A percentile compares a stretch with the other conserved stretches of the same genome.
These are phyloP conservation scores for Meyerozyma smithsonii DNA, from an alignment of 1,139 yeast species.

Conservation along the genomic window DNA sequence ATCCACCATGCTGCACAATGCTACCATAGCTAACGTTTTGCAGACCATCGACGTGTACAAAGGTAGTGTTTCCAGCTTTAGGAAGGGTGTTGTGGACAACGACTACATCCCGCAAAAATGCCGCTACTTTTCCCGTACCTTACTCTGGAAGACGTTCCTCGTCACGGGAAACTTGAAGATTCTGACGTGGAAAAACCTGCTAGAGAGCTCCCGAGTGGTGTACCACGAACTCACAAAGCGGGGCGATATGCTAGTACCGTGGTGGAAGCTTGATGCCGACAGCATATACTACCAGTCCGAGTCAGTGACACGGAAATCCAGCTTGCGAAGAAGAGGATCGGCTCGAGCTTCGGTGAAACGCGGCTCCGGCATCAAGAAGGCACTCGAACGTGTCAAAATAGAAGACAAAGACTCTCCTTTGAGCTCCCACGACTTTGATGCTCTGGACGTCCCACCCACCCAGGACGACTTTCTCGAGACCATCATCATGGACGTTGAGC, in stretches of 20 bases:
- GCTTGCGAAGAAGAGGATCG: not conserved
- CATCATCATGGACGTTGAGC: constrained; percentile 60
- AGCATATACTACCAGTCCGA: constrained; percentile 22
- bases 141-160: constrained; percentile 37
- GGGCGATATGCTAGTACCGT: constrained; percentile 35
- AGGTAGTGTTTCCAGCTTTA: constrained; percentile 26
- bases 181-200: constrained; percentile 28
- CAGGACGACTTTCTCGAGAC: constrained; percentile 22
- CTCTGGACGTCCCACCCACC: not conserved
- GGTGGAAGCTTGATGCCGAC: constrained; percentile 32
- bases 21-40: constrained; percentile 33
- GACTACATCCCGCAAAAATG: constrained; percentile 25
- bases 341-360: not conserved
- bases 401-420: constrained; percentile 1
- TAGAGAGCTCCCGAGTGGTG: constrained; percentile 30
- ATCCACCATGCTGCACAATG: constrained; percentile 16
- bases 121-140: constrained; percentile 25
- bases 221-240: constrained; percentile 31
- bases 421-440: not conserved
- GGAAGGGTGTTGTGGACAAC: constrained; percentile 28
- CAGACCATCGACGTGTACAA: constrained; percentile 37
- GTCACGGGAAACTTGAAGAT: constrained; percentile 37
- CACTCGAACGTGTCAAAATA: not conserved
- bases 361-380: not conserved
- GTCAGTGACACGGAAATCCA: constrained; percentile 8